Evolutionary conservation across 2,329 filamentous ascomycete species (phyloP), one percentile per base, ranked within the genome.

Genomic region (Lecanicillium sp.): DNA sequence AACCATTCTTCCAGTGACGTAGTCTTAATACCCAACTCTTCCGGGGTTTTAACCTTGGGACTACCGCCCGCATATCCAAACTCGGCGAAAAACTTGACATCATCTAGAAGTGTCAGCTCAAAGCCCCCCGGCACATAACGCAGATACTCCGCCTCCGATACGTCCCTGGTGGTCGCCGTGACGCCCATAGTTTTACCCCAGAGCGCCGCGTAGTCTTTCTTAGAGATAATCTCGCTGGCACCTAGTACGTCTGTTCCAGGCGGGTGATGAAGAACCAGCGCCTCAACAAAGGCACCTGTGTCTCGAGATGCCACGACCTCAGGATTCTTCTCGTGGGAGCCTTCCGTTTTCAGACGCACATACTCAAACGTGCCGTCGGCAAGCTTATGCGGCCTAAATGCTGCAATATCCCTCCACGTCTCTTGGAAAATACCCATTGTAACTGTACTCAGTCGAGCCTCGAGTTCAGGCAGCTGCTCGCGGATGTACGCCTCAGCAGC

Each of bases 401-500:
- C n/a, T n/a, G n/a, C n/a, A n/a, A n/a, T 54, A 15, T 0, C n/a
- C 29, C 16, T 17, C 29, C n/a, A 38, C n/a, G 20, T n/a, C 11
- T 9, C 20, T 14, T 13, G 25, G 8, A 28, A 28, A 28, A 13
- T 28, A 8, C 13, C 25, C 8, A 8, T 8, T 13, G 8, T 28
- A 8, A 28, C 25, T 13, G 13, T 33, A 16, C 48, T 53, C 3
- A 49, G 52, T 40, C 50, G 53, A 14, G 34, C 29, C 50, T 44
- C 49, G 1, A 53, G 41, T 4, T 39, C 41, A 2, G 50, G 50
- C 1, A 51, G 37, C 1, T 13, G 41, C 4, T 40, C 28, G 5
- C 36, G 40, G 0, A 28, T 45, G 33, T 64, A 64, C 3, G 51
- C 46, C 3, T 47, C 52, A 5, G 51, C 55, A 1, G 49, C 48